Evolutionary conservation across 495 filamentous ascomycete genomes (phyloP).

Genomic region (Aspergillus campestris): DNA sequence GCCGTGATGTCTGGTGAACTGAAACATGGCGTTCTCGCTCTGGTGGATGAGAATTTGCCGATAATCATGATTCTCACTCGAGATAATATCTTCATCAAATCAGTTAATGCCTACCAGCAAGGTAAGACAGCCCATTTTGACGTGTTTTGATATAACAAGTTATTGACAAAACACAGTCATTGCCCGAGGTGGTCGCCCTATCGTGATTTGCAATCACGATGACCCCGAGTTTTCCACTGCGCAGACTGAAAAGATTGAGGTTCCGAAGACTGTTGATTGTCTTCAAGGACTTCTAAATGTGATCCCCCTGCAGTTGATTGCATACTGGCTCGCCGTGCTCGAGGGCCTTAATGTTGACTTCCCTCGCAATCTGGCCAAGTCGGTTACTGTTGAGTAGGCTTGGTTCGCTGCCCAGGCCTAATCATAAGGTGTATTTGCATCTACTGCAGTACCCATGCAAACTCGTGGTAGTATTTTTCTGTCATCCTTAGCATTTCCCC

Average conservation of each 20-base stretch:
- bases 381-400: constrained; percentile 93
- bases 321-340: constrained; percentile 95
- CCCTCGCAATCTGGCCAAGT: constrained; percentile 96
- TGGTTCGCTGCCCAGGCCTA: neutral
- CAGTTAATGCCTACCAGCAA: constrained; percentile 97
- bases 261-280: constrained; percentile 90
- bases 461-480: too few relatives aligned
- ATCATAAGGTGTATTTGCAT: too few relatives aligned
- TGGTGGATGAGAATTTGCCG: constrained; percentile 95
- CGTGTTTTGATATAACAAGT: neutral
- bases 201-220: constrained; percentile 91
- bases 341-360: constrained; percentile 97
- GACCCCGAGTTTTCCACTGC: constrained; percentile 83
- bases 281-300: constrained; percentile 96
- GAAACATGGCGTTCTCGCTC: constrained; percentile 94
- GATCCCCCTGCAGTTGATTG: constrained; percentile 92
- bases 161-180: constrained; percentile 51
- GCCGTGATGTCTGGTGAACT: constrained; percentile 99
- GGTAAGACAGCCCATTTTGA: constrained; percentile 41
- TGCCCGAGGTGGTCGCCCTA: constrained; percentile 86
- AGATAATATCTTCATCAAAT: constrained; percentile 92
- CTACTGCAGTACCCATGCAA: too few relatives aligned
- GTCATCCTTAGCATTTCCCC: too few relatives aligned
- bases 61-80: constrained; percentile 99
- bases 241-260: constrained; percentile 92